These are phyloP conservation scores for Cladorrhinum sp. DNA, from an alignment of 2,329 filamentous ascomycete species.

Conservation along the genomic window DNA sequence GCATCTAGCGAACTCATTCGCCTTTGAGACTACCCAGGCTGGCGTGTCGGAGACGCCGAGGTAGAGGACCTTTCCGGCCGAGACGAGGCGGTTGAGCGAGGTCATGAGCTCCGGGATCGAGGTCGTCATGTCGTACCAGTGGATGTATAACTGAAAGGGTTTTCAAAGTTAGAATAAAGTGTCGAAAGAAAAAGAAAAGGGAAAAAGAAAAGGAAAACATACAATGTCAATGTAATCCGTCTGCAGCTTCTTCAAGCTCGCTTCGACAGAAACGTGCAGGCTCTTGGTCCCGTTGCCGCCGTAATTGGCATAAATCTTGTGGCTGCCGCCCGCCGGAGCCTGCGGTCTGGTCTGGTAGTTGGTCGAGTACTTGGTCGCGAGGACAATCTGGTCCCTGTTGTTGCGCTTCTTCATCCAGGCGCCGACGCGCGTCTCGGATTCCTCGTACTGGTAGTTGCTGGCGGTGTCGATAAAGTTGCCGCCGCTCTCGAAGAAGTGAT, in stretches of 20 bases:
- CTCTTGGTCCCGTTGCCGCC: constrained; percentile 62
- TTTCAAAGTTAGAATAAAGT: background rate
- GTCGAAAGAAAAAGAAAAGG: background rate
- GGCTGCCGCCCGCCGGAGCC: too few species aligned
- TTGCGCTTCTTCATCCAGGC: constrained; percentile 66
- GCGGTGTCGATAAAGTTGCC: constrained; percentile 74
- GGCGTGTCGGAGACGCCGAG: constrained; percentile 57
- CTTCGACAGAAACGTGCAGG: constrained; percentile 52
- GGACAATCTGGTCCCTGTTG: constrained; percentile 67
- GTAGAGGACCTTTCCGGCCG: constrained; percentile 55
- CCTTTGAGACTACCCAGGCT: constrained; percentile 53
- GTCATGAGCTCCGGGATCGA: constrained; percentile 59
- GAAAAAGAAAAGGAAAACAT: constrained; percentile 23
- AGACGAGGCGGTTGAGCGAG: constrained; percentile 51
- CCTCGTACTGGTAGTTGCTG: constrained; percentile 63
- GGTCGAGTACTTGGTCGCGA: constrained; percentile 68
- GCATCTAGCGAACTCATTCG: constrained; percentile 57
- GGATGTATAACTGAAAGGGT: constrained; percentile 42
- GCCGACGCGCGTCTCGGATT: constrained; percentile 65
- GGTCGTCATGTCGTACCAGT: constrained; percentile 57
- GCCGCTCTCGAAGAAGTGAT: constrained; percentile 28
- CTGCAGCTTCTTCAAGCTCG: constrained; percentile 58
- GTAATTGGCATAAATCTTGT: constrained; percentile 49
- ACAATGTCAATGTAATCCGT: constrained; percentile 68
- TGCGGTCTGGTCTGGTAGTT: constrained; percentile 45